phyloP scores from a whole-genome alignment of 768 basidiomycete genomes.

The Aureoboletus auriporus region DNA sequence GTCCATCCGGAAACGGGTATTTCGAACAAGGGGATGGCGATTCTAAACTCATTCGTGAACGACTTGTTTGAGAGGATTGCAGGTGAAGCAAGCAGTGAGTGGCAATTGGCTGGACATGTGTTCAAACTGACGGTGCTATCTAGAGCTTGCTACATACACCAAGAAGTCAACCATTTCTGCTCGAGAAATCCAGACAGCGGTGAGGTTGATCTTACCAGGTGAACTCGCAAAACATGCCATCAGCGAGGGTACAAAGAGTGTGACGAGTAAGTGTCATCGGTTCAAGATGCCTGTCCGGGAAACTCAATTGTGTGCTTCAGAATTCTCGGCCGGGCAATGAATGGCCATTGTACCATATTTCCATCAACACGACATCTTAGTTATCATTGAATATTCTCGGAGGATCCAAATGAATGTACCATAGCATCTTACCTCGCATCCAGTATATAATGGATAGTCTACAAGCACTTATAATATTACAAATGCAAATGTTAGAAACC shows the following conservation, averaged over 20 bases:
- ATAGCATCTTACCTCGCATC: constrained; percentile 16
- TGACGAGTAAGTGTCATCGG: constrained; percentile 36
- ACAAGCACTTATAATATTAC: constrained; percentile 8
- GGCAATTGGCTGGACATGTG: neutral
- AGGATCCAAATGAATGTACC: constrained; percentile 14
- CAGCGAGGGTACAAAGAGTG: constrained; percentile 67
- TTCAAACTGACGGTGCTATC: neutral
- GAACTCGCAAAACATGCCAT: constrained; percentile 75
- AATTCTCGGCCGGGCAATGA: constrained; percentile 27
- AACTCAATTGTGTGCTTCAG: constrained; percentile 11
- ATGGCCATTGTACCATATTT: neutral
- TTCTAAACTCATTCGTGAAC: constrained; percentile 60
- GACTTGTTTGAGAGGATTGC: constrained; percentile 61
- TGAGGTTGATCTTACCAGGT: constrained; percentile 66
- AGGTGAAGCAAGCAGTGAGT: constrained; percentile 47
- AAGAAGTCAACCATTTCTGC: constrained; percentile 75
- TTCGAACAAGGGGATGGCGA: constrained; percentile 61
- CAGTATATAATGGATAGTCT: constrained; percentile 11
- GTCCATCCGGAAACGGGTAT: constrained; percentile 75
- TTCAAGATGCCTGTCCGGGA: neutral
- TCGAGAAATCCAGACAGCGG: constrained; percentile 68
- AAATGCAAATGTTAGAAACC: constrained; percentile 19
- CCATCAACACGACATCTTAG: neutral
- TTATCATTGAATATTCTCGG: neutral
- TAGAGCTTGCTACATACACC: constrained; percentile 62